A percentile compares a stretch with the other conserved stretches of the same genome.
Conservation (phyloP, 208 protist species). For the Leishmania major region DNA sequence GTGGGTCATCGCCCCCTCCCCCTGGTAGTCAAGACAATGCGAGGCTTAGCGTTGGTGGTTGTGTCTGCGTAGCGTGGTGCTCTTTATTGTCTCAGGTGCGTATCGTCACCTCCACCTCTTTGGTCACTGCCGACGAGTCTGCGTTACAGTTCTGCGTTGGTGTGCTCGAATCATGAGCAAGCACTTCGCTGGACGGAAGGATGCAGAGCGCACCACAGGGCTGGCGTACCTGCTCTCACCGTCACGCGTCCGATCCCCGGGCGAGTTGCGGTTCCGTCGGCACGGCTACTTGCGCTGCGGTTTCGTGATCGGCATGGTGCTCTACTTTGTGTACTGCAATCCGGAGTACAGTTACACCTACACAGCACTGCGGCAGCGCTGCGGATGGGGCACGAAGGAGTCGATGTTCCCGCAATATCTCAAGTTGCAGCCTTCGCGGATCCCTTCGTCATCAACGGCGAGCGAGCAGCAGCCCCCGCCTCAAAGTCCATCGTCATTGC, state of each 20-base stretch:
- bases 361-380: constrained; percentile 45
- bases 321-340: constrained; percentile 91
- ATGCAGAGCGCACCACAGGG: constrained; percentile 43
- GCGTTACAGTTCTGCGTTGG: neutral
- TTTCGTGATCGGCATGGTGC: constrained; percentile 32
- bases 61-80: neutral
- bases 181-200: constrained; percentile 52
- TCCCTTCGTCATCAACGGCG: neutral
- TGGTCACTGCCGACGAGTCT: neutral
- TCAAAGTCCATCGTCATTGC: neutral
- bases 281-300: constrained; percentile 57
- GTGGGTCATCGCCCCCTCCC: no score
- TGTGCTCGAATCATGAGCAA: constrained; percentile 44
- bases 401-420: constrained; percentile 74
- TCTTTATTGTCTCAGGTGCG: no score
- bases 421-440: constrained; percentile 23
- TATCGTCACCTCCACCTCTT: neutral
- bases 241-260: constrained; percentile 34
- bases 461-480: neutral
- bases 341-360: constrained; percentile 80
- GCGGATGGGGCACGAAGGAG: constrained; percentile 39
- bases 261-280: constrained; percentile 57
- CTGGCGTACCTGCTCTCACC: constrained; percentile 66
- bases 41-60: no score
- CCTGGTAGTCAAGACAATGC: neutral